Evolutionary conservation across 164 flowering plant genomes (phyloP).

Genomic region (Magnolia kwangsiensis): DNA sequence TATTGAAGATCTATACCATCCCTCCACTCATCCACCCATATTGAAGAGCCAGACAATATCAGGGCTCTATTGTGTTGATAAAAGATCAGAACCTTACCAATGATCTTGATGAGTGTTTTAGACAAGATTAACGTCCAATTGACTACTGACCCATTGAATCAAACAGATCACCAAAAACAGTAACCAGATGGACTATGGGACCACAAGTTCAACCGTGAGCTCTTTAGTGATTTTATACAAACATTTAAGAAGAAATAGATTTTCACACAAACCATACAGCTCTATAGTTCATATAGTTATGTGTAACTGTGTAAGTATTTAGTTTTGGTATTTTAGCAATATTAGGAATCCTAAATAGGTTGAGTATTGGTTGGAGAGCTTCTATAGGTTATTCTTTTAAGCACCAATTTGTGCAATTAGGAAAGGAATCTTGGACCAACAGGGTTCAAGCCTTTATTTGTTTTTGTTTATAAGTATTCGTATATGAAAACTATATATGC

Average conservation of each 20-base stretch:
- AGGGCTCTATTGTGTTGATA: neutral
- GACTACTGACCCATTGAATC: neutral
- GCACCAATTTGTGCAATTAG: no score
- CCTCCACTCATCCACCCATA: neutral
- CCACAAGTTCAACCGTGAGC: neutral
- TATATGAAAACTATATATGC: no score
- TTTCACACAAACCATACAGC: no score
- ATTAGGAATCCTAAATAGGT: neutral
- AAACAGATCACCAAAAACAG: neutral
- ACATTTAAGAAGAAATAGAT: neutral
- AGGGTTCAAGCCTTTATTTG: no score
- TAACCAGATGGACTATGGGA: neutral
- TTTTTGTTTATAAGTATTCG: no score
- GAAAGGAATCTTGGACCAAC: no score
- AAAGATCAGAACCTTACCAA: neutral
- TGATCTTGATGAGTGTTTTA: neutral
- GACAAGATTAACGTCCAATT: neutral
- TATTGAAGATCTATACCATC: neutral
- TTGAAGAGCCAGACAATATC: neutral
- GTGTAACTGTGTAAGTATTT: neutral
- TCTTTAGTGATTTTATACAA: neutral
- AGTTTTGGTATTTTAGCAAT: neutral
- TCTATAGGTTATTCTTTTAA: neutral
- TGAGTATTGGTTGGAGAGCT: neutral
- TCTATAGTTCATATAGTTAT: no score